phyloP scores from a whole-genome alignment of 306 rosid species.

The Quercus ilex region DNA sequence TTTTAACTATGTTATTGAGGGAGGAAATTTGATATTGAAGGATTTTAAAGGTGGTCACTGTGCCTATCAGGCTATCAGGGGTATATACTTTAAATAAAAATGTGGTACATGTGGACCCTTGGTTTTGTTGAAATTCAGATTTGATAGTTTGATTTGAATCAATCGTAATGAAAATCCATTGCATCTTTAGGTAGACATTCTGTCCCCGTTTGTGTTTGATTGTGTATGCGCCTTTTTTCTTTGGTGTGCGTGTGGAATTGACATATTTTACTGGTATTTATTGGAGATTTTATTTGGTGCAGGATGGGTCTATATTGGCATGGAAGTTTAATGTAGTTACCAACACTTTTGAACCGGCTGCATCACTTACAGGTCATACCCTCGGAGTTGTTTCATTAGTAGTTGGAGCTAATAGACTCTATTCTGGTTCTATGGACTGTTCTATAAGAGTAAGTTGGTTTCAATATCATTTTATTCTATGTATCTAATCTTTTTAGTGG shows the following conservation, averaged over 20 bases:
- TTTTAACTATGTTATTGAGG: neutral
- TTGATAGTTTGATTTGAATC: neutral
- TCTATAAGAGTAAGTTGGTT: conserved; percentile 64
- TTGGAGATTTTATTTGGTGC: conserved; percentile 27
- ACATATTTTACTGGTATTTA: conserved; percentile 8
- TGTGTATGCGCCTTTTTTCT: too few relatives aligned
- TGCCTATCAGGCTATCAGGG: neutral
- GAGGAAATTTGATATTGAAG: neutral
- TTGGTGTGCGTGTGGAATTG: neutral
- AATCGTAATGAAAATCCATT: neutral
- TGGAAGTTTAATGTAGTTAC: conserved; percentile 84
- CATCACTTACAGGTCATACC: conserved; percentile 75
- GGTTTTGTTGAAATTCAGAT: neutral
- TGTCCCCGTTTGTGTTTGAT: neutral
- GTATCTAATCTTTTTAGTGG: neutral
- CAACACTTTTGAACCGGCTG: conserved; percentile 80
- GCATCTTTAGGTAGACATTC: neutral
- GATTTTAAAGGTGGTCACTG: neutral
- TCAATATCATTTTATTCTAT: neutral
- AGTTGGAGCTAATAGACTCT: conserved; percentile 92
- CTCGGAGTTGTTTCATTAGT: conserved; percentile 86
- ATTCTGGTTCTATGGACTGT: conserved; percentile 96
- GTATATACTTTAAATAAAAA: neutral
- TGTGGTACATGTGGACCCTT: neutral
- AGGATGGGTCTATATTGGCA: conserved; percentile 89